phyloP scores from a whole-genome alignment of 164 flowering plant species.

The Protea cynaroides region DNA sequence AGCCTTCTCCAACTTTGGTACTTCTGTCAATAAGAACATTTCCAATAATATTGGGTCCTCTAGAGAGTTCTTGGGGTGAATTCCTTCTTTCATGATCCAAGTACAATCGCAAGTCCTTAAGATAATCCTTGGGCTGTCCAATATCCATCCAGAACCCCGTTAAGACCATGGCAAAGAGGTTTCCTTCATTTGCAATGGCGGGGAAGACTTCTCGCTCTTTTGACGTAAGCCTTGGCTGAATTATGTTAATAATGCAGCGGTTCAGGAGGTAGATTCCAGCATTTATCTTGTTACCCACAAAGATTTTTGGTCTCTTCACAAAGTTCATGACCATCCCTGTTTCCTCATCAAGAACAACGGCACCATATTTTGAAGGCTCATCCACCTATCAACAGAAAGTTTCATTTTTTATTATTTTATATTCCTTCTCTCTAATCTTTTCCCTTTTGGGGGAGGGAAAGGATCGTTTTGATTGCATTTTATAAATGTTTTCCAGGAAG shows the following conservation, averaged over 20 bases:
- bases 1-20: slow-evolving; percentile 89
- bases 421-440: too few species aligned
- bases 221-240: slow-evolving; percentile 78
- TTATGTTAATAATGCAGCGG: slow-evolving; percentile 84
- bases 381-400: too few species aligned
- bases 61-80: slow-evolving; percentile 45
- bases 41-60: slow-evolving; percentile 81
- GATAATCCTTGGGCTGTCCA: slow-evolving; percentile 88
- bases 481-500: too few species aligned
- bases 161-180: too few species aligned
- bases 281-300: slow-evolving; percentile 97
- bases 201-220: slow-evolving; percentile 96
- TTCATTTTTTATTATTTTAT: too few species aligned
- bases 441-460: too few species aligned
- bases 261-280: slow-evolving; percentile 97
- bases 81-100: slow-evolving; percentile 62
- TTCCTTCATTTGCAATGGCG: too few species aligned
- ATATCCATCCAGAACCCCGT: too few species aligned
- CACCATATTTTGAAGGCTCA: slow-evolving; percentile 97
- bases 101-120: slow-evolving; percentile 84
- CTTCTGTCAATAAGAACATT: slow-evolving; percentile 83
- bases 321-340: slow-evolving; percentile 83
- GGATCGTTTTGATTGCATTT: too few species aligned
- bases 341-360: slow-evolving; percentile 84
- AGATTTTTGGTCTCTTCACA: slow-evolving; percentile 87